phyloP scores from a whole-genome alignment of 352 stramenopile species.

The Globisporangium carolinianum region DNA sequence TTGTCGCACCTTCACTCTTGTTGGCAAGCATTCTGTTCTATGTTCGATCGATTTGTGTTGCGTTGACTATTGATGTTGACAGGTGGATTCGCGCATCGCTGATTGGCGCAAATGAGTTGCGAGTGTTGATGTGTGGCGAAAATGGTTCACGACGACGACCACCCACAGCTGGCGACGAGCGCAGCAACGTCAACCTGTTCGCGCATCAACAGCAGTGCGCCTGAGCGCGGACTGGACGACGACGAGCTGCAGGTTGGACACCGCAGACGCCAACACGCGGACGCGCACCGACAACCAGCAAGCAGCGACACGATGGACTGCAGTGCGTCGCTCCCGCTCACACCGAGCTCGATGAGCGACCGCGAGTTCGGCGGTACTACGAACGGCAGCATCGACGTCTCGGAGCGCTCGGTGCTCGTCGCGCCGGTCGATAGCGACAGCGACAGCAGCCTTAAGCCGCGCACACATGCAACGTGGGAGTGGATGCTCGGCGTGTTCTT shows the following conservation, averaged over 20 bases:
- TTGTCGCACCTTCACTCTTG: no score
- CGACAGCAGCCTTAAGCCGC: conserved; percentile 8
- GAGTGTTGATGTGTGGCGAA: no score
- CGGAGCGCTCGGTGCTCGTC: conserved; percentile 24
- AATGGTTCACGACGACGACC: no score
- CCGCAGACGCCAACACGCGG: conserved; percentile 6
- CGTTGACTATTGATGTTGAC: no score
- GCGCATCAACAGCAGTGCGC: no score
- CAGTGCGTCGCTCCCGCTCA: conserved; percentile 3
- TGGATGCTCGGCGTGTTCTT: conserved; percentile 72
- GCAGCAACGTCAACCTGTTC: no score
- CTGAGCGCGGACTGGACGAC: background rate
- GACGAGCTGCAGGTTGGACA: background rate
- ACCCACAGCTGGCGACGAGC: no score
- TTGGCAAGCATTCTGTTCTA: no score
- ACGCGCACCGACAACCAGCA: background rate
- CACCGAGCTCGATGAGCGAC: conserved; percentile 3
- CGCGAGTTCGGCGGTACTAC: background rate
- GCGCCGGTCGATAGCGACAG: background rate
- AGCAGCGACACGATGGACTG: conserved; percentile 6
- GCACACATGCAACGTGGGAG: conserved; percentile 35
- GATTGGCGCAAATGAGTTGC: no score
- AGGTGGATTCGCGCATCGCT: no score
- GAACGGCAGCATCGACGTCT: conserved; percentile 6
- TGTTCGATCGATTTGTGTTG: no score